Base-by-base conservation (phyloP, 371 early-diverging fungal species). In the Batkoa obscura region DNA sequence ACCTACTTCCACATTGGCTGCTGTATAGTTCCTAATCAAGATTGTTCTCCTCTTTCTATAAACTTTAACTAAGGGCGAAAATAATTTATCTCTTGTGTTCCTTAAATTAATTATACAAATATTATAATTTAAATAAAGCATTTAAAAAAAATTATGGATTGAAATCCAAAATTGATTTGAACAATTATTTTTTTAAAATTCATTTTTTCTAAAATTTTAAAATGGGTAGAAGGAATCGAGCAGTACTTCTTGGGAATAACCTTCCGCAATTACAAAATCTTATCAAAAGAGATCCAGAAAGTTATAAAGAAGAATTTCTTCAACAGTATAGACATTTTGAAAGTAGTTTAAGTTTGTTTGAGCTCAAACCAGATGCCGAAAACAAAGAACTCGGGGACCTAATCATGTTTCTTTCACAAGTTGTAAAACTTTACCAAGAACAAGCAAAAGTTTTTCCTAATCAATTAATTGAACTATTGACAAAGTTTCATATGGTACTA, bases 181-280 rank as follows among this genome's bases (percentile, higher is more conserved):
- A n/a, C n/a, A n/a, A n/a, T n/a, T n/a, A n/a, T n/a, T n/a, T n/a
- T n/a, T 39, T 13, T 39, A 5, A 23, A 30, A 17, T 15, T 41
- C 1, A 59, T 17, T 8, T 32, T 49, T 53, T 10, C 8, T 50
- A 5, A n/a, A 53, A 37, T n/a, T n/a, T 5, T 2, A 53, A 17
- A 50, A 80, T 81, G 81, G 81, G 76, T 56, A 75, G 68, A 69
- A 71, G 81, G 8, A 79, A 79, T 60, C 68, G 83, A 66, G 78
- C 86, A 32, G 73, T 82, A 10, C 63, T 79, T 61, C 68, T 85
- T 63, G 79, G 81, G 10, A 83, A 71, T 45, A 94, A 96, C 72
- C 73, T 94, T 50, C 93, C 95, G 42, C 95, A 95, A 70, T 76
- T 96, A 55, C 97, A 96, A 72, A 96, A 96, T 70, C 77, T 94